Evolutionary conservation across 2,329 filamentous ascomycete species (phyloP).

Genomic region (Pseudogymnoascus sp.): DNA sequence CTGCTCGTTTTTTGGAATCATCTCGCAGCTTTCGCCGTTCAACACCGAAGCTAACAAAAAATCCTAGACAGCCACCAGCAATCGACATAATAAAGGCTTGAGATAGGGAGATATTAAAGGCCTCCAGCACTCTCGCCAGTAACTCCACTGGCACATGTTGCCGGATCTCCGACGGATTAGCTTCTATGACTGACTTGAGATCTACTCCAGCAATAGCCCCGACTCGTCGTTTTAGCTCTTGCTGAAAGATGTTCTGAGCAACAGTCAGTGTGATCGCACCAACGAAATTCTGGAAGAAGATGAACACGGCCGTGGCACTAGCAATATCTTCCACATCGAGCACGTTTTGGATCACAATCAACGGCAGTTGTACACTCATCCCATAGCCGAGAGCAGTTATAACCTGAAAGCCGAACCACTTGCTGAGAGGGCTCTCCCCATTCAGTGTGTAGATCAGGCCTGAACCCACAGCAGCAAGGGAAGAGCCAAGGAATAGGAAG

Average conservation of each 20-base stretch:
- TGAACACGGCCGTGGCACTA: slow-evolving; percentile 42
- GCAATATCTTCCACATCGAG: slow-evolving; percentile 42
- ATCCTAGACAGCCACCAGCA: not conserved
- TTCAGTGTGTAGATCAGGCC: slow-evolving; percentile 33
- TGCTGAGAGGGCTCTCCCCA: slow-evolving; percentile 24
- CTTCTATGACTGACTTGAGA: not conserved
- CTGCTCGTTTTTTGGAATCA: not conserved
- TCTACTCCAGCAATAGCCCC: not conserved
- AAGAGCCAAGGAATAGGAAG: slow-evolving; percentile 18
- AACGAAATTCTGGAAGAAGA: slow-evolving; percentile 58
- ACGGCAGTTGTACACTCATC: slow-evolving; percentile 18
- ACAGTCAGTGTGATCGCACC: slow-evolving; percentile 58
- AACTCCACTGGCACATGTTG: not conserved
- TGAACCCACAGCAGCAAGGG: slow-evolving; percentile 29
- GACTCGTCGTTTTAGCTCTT: not conserved
- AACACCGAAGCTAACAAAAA: not conserved
- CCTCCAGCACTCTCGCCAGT: not conserved
- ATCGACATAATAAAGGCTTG: not conserved
- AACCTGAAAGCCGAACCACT: slow-evolving; percentile 29
- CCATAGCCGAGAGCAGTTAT: slow-evolving; percentile 11
- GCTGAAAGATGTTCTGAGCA: slow-evolving; percentile 52
- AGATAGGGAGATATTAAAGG: not conserved
- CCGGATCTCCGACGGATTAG: not conserved
- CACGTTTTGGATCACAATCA: slow-evolving; percentile 39
- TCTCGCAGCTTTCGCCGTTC: not conserved